phyloP scores from a whole-genome alignment of 1,284 basidiomycete species.

The Puccinia polysora region DNA sequence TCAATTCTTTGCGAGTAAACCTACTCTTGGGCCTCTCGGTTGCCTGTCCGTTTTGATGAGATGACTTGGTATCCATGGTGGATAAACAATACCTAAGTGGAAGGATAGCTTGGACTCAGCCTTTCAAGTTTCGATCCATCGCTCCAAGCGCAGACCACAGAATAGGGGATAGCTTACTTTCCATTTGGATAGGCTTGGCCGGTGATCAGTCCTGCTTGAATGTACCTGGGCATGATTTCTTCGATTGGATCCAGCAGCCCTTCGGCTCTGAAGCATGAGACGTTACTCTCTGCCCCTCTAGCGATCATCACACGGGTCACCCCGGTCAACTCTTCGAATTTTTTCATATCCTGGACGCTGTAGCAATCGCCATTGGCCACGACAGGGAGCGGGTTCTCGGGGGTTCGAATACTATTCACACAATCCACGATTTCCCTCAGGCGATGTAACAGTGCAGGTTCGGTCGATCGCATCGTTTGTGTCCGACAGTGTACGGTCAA shows the following conservation, averaged over 20 bases:
- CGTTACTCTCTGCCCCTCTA: constrained; percentile 31
- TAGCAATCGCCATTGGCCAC: constrained; percentile 92
- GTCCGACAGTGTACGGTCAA: constrained; percentile 95
- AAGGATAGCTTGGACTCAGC: constrained; percentile 67
- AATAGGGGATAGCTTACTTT: constrained; percentile 49
- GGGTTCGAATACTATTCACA: constrained; percentile 59
- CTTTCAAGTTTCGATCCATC: constrained; percentile 53
- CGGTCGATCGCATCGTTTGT: constrained; percentile 79
- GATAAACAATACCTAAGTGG: constrained; percentile 72
- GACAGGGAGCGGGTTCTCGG: constrained; percentile 59
- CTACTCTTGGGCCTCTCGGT: constrained; percentile 1
- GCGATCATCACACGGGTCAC: constrained; percentile 1
- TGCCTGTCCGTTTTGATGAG: constrained; percentile 22
- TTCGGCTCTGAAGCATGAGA: constrained; percentile 55
- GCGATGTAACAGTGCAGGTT: constrained; percentile 72
- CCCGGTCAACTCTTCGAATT: constrained; percentile 70
- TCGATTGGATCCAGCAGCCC: constrained; percentile 68
- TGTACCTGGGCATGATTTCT: constrained; percentile 69
- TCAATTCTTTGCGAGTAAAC: constrained; percentile 34
- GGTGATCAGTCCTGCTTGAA: constrained; percentile 62
- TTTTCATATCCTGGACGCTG: constrained; percentile 70
- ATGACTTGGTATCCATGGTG: constrained; percentile 51
- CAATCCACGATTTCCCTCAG: constrained; percentile 78
- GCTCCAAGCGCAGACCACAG: constrained; percentile 9
- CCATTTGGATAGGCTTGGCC: constrained; percentile 45